Evolutionary conservation across 768 basidiomycete species (phyloP).

Genomic region (Panaeolus papilionaceus): DNA sequence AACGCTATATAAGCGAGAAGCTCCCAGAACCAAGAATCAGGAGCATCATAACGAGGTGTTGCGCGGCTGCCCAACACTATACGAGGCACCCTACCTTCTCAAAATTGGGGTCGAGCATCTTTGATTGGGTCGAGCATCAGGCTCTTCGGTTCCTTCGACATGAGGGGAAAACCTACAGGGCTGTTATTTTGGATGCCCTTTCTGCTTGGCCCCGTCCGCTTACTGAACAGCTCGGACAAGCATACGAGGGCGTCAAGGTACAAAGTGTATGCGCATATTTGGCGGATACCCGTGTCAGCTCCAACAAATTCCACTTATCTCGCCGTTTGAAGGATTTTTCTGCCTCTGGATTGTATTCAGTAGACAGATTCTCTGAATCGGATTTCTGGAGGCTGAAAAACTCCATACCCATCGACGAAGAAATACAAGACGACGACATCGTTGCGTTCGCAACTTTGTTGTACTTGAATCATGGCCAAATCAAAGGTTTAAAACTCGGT

Average conservation of each 20-base stretch:
- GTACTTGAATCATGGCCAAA: slow-evolving; percentile 59
- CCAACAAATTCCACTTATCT: slow-evolving; percentile 81
- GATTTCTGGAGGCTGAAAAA: slow-evolving; percentile 90
- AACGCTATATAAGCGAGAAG: slow-evolving; percentile 40
- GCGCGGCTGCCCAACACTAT: not conserved
- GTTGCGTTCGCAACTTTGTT: slow-evolving; percentile 76
- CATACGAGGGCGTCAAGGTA: slow-evolving; percentile 52
- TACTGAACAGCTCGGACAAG: slow-evolving; percentile 47
- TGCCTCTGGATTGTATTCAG: slow-evolving; percentile 41
- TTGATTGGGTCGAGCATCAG: not conserved
- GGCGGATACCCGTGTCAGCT: slow-evolving; percentile 61
- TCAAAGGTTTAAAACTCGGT: slow-evolving; percentile 66
- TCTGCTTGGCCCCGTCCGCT: slow-evolving; percentile 80
- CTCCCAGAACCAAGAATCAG: slow-evolving; percentile 4
- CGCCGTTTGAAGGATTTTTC: slow-evolving; percentile 64
- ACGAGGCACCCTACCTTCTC: not conserved
- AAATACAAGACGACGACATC: slow-evolving; percentile 71
- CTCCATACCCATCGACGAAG: slow-evolving; percentile 62
- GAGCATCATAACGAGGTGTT: slow-evolving; percentile 3
- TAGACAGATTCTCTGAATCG: slow-evolving; percentile 54
- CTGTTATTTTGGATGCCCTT: slow-evolving; percentile 60
- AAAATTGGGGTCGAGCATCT: not conserved
- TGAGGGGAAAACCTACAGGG: slow-evolving; percentile 37
- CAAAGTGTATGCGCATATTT: slow-evolving; percentile 60
- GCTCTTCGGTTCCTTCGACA: not conserved